phyloP scores from a whole-genome alignment of 805 yeast genomes.

The Starmerella roubikii region DNA sequence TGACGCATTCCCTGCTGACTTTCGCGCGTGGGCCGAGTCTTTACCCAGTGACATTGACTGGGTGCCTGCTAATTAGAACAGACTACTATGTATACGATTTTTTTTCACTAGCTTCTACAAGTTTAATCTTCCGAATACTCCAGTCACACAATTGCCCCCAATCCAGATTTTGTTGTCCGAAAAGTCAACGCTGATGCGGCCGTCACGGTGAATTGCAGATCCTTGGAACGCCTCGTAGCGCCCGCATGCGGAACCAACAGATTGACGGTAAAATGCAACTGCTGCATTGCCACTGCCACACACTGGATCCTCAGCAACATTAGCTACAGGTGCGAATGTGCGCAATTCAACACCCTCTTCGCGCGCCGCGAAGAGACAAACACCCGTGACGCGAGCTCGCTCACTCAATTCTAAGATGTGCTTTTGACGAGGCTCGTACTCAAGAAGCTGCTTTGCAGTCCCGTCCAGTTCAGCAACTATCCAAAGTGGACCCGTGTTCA shows the following conservation, averaged over 20 bases:
- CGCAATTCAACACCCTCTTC: slow-evolving; percentile 11
- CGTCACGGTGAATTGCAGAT: slow-evolving; percentile 12
- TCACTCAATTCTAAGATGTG: slow-evolving; percentile 1
- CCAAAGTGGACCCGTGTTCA: slow-evolving; percentile 14
- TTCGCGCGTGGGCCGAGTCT: background rate
- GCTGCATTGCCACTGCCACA: slow-evolving; percentile 21
- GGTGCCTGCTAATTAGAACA: slow-evolving; percentile 2
- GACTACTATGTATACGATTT: background rate
- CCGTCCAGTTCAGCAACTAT: slow-evolving; percentile 3
- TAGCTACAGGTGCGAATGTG: slow-evolving; percentile 12
- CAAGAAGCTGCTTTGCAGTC: slow-evolving; percentile 2
- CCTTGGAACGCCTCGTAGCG: slow-evolving; percentile 17
- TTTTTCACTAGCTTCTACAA: background rate
- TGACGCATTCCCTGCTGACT: background rate
- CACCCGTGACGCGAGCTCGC: slow-evolving; percentile 5
- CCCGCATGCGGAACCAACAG: background rate
- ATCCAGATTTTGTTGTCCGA: slow-evolving; percentile 10
- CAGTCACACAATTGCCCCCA: slow-evolving; percentile 9
- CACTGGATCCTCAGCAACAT: slow-evolving; percentile 16
- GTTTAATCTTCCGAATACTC: slow-evolving; percentile 3
- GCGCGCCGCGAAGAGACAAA: slow-evolving; percentile 6
- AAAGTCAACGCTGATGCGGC: slow-evolving; percentile 8
- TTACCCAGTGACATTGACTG: slow-evolving; percentile 5
- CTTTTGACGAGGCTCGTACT: slow-evolving; percentile 1
- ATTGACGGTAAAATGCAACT: slow-evolving; percentile 12